Evolutionary conservation across 768 basidiomycete species (phyloP), one percentile per base, ranked within the genome.

Genomic region (Termitomyces sp.): DNA sequence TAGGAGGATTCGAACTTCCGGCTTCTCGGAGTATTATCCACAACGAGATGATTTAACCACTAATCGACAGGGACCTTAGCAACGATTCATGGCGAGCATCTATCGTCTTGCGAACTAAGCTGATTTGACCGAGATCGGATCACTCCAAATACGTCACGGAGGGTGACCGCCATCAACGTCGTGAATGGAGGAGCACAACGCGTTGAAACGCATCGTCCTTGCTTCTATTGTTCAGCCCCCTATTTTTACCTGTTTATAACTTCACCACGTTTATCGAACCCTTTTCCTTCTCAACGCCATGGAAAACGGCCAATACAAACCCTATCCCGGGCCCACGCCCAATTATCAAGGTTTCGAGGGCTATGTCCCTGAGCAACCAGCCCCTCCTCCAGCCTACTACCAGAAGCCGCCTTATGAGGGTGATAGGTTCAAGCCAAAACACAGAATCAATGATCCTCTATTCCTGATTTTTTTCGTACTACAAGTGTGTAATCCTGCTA

Each of bases 401-500:
- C 77, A 78, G 49, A 85, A 85, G 65, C 72, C 76, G 10, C 83
- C 85, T 4, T 85, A 80, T 65, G 79, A 82, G 47, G 79, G 79
- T 28, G 84, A 79, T n/a, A 73, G 86, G 22, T 87, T 87, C 73
- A 80, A 80, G 64, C 83, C 82, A 16, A 87, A 84, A 73, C 87
- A 82, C 64, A 79, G 74, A 59, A 72, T 90, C 33, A 89, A 91
- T 57, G 90, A 92, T 69, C 83, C 84, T 2, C 73, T 89, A 52
- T 84, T 90, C 67, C 73, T 91, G 14, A 66, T 89, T 7, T 66
- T 92, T 36, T 93, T 90, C 72, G 69, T 92, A n/a, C 73, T 84
- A 1, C 84, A 88, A 72, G 85, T 90, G 55, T 38, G 72, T 60
- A 0, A 30, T 38, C 1, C 14, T 47, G 18, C 33, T 18, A 26